phyloP scores from a whole-genome alignment of 2,329 filamentous ascomycete species.

The Aspergillus costaricaensis region DNA sequence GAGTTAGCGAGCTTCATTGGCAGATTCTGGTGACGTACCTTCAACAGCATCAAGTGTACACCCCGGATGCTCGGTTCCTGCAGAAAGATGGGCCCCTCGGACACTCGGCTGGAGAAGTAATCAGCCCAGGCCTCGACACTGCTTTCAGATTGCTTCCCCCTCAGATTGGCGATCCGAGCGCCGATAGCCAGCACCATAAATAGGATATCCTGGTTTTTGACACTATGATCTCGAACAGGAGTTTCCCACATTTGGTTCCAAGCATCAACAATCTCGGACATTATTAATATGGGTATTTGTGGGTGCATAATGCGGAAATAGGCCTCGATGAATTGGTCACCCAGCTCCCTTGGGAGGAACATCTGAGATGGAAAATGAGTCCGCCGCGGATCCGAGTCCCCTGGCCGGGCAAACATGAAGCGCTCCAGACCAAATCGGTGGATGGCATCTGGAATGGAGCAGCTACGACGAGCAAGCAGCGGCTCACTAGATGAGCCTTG shows the following conservation, averaged over 20 bases:
- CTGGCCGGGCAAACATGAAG: conserved; percentile 17
- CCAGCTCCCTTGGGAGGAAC: conserved; percentile 10
- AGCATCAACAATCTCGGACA: conserved; percentile 13
- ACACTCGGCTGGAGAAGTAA: conserved; percentile 14
- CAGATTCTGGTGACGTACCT: conserved; percentile 1
- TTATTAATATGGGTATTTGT: conserved; percentile 15
- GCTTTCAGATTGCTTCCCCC: conserved; percentile 9
- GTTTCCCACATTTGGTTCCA: conserved; percentile 20
- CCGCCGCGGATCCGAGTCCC: conserved; percentile 5
- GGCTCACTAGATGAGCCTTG: conserved; percentile 8
- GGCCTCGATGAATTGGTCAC: conserved; percentile 16
- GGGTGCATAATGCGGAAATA: conserved; percentile 19
- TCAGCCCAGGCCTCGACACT: conserved; percentile 16
- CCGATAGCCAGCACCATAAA: conserved; percentile 20
- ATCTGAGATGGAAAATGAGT: conserved; percentile 9
- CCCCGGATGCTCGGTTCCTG: conserved; percentile 14
- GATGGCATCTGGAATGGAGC: conserved; percentile 13
- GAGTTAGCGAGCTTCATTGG: not conserved
- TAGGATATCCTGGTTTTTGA: conserved; percentile 17
- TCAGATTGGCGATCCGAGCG: conserved; percentile 11
- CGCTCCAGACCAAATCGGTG: conserved; percentile 18
- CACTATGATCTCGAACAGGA: conserved; percentile 4
- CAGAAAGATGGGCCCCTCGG: conserved; percentile 15
- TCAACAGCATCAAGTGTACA: conserved; percentile 17
- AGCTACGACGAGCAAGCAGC: conserved; percentile 8